phyloP scores from a whole-genome alignment of 495 filamentous ascomycete genomes.

The Neurospora hispaniola region DNA sequence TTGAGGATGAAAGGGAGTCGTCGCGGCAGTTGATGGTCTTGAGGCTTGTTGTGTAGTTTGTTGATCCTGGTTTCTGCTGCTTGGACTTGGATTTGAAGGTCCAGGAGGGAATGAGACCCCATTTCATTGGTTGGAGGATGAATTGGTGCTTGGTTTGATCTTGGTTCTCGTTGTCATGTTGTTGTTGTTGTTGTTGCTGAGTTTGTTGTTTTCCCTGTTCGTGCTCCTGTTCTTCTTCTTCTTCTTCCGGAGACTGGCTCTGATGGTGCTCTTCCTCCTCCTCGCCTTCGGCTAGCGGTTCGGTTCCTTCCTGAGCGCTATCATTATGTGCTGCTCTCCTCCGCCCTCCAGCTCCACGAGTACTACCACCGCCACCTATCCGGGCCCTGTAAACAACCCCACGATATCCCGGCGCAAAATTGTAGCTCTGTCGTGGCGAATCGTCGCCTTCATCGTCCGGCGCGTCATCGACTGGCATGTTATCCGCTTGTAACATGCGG shows the following conservation, averaged over 20 bases:
- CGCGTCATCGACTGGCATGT: constrained; percentile 68
- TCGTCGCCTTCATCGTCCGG: constrained; percentile 50
- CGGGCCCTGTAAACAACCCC: constrained; percentile 83
- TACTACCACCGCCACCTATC: constrained; percentile 27
- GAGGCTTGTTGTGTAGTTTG: constrained; percentile 60
- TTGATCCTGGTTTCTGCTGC: constrained; percentile 21
- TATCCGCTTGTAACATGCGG: constrained; percentile 55
- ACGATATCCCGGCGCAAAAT: constrained; percentile 81
- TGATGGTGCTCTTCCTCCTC: constrained; percentile 5
- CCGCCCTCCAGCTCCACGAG: neutral
- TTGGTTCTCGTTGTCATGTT: neutral
- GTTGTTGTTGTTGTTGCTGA: neutral
- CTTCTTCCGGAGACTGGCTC: neutral
- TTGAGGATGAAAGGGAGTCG: constrained; percentile 65
- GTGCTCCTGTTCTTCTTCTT: neutral
- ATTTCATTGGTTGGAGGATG: constrained; percentile 85
- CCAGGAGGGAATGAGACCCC: constrained; percentile 48
- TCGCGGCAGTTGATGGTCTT: constrained; percentile 94
- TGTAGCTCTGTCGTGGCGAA: constrained; percentile 70
- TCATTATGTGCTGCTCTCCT: constrained; percentile 1
- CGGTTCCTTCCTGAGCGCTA: constrained; percentile 2
- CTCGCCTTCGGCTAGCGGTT: constrained; percentile 8
- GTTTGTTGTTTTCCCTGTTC: neutral
- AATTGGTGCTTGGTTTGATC: constrained; percentile 34
- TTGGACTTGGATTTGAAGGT: constrained; percentile 3